Base-by-base conservation (phyloP, 2,329 filamentous ascomycete genomes). In the Penicillium sp. region DNA sequence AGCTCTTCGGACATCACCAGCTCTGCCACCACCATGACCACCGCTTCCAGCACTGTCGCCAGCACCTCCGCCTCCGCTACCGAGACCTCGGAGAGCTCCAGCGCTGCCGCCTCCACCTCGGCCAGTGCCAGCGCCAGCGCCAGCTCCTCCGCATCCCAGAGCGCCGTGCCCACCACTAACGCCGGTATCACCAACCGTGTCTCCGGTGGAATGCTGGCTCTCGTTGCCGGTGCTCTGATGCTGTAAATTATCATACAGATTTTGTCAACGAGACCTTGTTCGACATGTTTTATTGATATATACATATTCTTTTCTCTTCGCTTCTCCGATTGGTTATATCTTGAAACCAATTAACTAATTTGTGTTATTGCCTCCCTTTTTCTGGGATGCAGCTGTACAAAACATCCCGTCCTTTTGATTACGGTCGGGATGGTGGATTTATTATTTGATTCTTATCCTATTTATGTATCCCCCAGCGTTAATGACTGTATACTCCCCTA, bases 121-220 rank as follows among this genome's bases (percentile, higher is more conserved):
- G n/a, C 48, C 7, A 41, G 27, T 37, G 25, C 46, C 8, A 48
- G 60, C 54, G 23, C 47, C 4, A 40, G 27, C 46, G 35, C 46
- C 9, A 49, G 60, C 54, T 62, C 58, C 49, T 57, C 63, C 15
- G 16, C 40, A 13, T 46, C 62, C 23, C 29, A 57, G 15, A 65
- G 60, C 45, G 54, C 62, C 21, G 64, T 70, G 37, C 65, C 71
- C 35, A 63, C 66, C 61, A 60, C 61, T 50, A 71, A 71, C 54
- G 67, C 60, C 32, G 71, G 65, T 35, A 61, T 66, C 27, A 51
- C 57, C 41, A 66, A 72, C 63, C 68, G 68, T 38, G 68, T 72
- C 23, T 72, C 73, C 23, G 68, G 68, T 45, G 65, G 68, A 45
- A 58, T 75, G 62, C 45, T 74, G 51, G 73, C 70, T 42, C 50